Percentiles rank a stretch among this genome's conserved stretches.
These are phyloP conservation scores for Cucurbita argyrosperma DNA, from an alignment of 306 rosid genomes.

Conservation along the genomic window DNA sequence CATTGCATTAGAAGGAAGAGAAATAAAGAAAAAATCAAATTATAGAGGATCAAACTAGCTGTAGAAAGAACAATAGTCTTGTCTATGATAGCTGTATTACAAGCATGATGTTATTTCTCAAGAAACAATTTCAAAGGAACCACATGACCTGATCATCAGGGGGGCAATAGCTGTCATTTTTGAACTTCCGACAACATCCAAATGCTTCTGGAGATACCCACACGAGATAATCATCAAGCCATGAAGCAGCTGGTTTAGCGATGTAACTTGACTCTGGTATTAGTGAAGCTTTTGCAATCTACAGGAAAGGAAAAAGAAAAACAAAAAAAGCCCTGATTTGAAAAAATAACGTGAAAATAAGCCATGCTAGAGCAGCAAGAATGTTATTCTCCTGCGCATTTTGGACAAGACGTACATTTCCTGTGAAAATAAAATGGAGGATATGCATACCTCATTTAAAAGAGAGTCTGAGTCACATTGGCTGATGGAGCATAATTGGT, in stretches of 20 bases:
- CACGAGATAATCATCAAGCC: conserved; percentile 99
- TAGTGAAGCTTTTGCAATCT: conserved; percentile 78
- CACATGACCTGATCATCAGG: conserved; percentile 84
- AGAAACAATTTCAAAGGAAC: neutral
- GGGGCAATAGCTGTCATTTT: conserved; percentile 72
- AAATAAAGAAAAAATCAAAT: neutral
- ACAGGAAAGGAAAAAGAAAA: conserved; percentile 11
- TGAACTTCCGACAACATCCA: conserved; percentile 98
- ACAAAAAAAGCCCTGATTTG: neutral
- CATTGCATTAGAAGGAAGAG: neutral
- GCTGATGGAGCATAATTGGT: conserved; percentile 92
- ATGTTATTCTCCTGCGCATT: neutral
- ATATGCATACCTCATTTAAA: conserved; percentile 60
- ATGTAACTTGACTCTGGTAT: conserved; percentile 76
- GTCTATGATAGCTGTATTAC: neutral
- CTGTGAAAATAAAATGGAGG: conserved; percentile 1
- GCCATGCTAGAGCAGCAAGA: neutral
- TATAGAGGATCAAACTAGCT: neutral
- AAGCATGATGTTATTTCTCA: neutral
- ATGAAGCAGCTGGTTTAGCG: conserved; percentile 97
- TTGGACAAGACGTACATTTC: neutral
- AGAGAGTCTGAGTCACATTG: conserved; percentile 83
- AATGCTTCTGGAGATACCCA: conserved; percentile 99
- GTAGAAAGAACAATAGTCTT: neutral
- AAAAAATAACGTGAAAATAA: neutral